A percentile compares a stretch with the other conserved stretches of the same genome.
Conservation (phyloP, 2,329 filamentous ascomycete genomes). For the Bipolaris cookei region DNA sequence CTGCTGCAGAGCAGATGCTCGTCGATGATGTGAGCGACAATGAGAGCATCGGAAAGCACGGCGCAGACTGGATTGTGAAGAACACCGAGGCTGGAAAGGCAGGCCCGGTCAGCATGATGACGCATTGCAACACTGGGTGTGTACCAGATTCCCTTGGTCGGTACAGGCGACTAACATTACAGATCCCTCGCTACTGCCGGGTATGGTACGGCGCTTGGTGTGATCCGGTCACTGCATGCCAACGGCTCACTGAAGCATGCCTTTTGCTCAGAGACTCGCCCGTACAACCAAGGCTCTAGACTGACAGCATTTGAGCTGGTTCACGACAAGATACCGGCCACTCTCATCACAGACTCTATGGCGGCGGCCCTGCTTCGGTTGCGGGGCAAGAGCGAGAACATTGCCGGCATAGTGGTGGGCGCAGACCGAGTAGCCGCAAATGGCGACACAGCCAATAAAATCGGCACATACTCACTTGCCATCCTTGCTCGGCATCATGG, state of each 20-base stretch:
- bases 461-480: constrained; percentile 90
- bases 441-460: constrained; percentile 98
- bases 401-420: constrained; percentile 89
- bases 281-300: constrained; percentile 96
- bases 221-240: constrained; percentile 81
- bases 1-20: constrained; percentile 84
- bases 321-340: constrained; percentile 88
- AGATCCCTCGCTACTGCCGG: constrained; percentile 93
- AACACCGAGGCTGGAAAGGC: constrained; percentile 60
- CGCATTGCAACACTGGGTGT: constrained; percentile 96
- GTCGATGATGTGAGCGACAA: constrained; percentile 88
- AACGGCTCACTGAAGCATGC: constrained; percentile 74
- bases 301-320: constrained; percentile 97
- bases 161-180: constrained; percentile 26
- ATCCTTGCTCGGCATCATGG: constrained; percentile 89
- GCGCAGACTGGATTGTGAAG: constrained; percentile 79
- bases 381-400: constrained; percentile 65
- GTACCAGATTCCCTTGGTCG: background rate
- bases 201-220: constrained; percentile 94
- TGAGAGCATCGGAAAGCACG: constrained; percentile 79
- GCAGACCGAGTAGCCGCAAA: constrained; percentile 95
- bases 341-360: constrained; percentile 96
- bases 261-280: constrained; percentile 95
- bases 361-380: constrained; percentile 80
- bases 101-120: constrained; percentile 78